Evolutionary conservation across 139 green algal species (phyloP).

Genomic region (Haematococcus sp.): DNA sequence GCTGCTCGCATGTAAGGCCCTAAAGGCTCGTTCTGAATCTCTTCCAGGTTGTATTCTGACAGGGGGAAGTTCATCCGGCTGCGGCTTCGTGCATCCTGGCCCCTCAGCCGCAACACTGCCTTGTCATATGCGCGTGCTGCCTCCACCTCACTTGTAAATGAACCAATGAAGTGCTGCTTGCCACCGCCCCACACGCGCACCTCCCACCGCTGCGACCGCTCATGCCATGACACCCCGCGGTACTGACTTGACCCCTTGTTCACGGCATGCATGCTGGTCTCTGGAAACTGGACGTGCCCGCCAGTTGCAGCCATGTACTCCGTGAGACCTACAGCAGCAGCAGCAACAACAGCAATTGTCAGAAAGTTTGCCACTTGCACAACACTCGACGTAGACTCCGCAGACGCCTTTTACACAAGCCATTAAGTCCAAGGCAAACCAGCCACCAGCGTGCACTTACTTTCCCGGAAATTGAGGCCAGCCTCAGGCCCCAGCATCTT

Average conservation of each 20-base stretch:
- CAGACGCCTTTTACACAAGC: no score
- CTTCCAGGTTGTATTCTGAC: slow-evolving; percentile 49
- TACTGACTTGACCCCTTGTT: slow-evolving; percentile 51
- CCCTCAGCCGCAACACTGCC: slow-evolving; percentile 32
- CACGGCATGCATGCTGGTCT: not conserved
- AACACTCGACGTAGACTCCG: no score
- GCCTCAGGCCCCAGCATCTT: slow-evolving; percentile 46
- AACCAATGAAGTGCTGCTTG: slow-evolving; percentile 61
- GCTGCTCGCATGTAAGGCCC: not conserved
- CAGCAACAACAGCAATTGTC: no score
- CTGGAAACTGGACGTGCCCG: not conserved
- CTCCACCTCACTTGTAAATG: slow-evolving; percentile 41
- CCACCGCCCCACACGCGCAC: slow-evolving; percentile 52
- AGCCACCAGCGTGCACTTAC: no score
- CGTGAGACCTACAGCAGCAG: slow-evolving; percentile 3
- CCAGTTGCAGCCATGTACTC: slow-evolving; percentile 14
- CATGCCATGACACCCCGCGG: slow-evolving; percentile 40
- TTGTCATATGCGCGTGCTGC: slow-evolving; percentile 50
- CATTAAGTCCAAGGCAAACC: no score
- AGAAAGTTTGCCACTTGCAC: no score
- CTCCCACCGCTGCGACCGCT: slow-evolving; percentile 47
- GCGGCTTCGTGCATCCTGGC: slow-evolving; percentile 33
- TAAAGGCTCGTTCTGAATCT: slow-evolving; percentile 19
- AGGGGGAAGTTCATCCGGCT: slow-evolving; percentile 58
- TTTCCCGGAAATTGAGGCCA: slow-evolving; percentile 57